Percentiles rank a stretch among this genome's conserved stretches.
Conservation (phyloP, 306 rosid species). For the Cajanus cajan region DNA sequence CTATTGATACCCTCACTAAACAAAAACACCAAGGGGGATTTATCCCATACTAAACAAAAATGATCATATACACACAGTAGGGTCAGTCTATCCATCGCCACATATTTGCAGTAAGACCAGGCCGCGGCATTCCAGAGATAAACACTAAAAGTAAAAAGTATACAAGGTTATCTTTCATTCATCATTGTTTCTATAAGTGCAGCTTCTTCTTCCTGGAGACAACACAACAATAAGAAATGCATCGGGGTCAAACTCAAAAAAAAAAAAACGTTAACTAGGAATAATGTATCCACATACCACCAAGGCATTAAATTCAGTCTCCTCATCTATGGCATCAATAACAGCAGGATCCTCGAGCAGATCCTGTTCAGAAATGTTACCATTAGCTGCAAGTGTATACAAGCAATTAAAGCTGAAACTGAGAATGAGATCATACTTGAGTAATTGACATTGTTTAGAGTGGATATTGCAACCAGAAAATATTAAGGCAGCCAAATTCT, state of each 20-base stretch:
- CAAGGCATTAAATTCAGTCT: constrained; percentile 89
- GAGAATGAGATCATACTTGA: background rate
- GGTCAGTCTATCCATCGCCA: background rate
- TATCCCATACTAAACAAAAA: constrained; percentile 26
- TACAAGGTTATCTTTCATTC: constrained; percentile 48
- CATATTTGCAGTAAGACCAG: constrained; percentile 6
- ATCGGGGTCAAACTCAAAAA: background rate
- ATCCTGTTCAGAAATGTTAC: constrained; percentile 62
- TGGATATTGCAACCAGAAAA: background rate
- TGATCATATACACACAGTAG: constrained; percentile 31
- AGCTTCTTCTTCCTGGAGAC: constrained; percentile 84
- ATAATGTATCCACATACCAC: constrained; percentile 58
- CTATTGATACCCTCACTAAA: background rate
- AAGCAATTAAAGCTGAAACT: constrained; percentile 3
- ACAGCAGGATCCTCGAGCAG: constrained; percentile 74
- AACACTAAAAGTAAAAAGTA: background rate
- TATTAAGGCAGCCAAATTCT: background rate
- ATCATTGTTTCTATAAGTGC: constrained; percentile 71
- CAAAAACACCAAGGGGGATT: background rate
- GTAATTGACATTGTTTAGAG: background rate
- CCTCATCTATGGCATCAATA: constrained; percentile 81
- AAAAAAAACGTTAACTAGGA: background rate
- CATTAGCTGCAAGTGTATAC: background rate
- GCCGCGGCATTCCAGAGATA: constrained; percentile 12
- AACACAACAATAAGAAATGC: background rate